Evolutionary conservation across 1,139 yeast species (phyloP).

Genomic region (Blastobotrys elegans): DNA sequence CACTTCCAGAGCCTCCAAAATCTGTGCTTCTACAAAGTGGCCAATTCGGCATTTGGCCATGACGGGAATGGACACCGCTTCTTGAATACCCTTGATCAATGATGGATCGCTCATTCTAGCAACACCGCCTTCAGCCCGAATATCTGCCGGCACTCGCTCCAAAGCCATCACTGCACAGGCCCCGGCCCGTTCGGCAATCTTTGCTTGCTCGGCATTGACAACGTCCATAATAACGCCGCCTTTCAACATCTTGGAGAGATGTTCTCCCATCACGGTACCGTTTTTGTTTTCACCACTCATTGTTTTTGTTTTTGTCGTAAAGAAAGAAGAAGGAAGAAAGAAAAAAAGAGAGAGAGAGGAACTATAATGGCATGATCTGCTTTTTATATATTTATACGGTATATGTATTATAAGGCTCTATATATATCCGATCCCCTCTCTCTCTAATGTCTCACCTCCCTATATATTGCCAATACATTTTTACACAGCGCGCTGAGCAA

Average conservation of each 20-base stretch:
- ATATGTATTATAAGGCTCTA: too few relatives aligned
- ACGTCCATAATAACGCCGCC: conserved; percentile 67
- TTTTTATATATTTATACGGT: too few relatives aligned
- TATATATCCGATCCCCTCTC: too few relatives aligned
- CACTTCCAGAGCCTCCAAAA: conserved; percentile 65
- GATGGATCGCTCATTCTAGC: conserved; percentile 87
- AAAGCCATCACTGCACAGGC: conserved; percentile 92
- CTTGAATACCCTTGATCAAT: conserved; percentile 74
- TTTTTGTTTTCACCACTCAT: conserved; percentile 50
- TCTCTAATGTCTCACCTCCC: too few relatives aligned
- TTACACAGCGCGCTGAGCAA: neutral
- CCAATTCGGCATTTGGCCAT: conserved; percentile 91
- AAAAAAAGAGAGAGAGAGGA: too few relatives aligned
- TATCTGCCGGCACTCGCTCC: conserved; percentile 83
- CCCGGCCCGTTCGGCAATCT: conserved; percentile 76
- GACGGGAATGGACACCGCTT: conserved; percentile 48
- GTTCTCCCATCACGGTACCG: neutral
- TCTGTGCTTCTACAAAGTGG: conserved; percentile 78
- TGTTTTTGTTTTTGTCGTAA: conserved; percentile 20
- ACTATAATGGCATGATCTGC: too few relatives aligned
- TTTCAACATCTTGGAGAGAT: conserved; percentile 84
- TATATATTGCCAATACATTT: neutral
- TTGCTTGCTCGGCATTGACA: conserved; percentile 54
- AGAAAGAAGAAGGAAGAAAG: neutral
- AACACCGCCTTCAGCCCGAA: conserved; percentile 77